phyloP scores from a whole-genome alignment of 495 filamentous ascomycete genomes.

The Bryoglossum gracile region DNA sequence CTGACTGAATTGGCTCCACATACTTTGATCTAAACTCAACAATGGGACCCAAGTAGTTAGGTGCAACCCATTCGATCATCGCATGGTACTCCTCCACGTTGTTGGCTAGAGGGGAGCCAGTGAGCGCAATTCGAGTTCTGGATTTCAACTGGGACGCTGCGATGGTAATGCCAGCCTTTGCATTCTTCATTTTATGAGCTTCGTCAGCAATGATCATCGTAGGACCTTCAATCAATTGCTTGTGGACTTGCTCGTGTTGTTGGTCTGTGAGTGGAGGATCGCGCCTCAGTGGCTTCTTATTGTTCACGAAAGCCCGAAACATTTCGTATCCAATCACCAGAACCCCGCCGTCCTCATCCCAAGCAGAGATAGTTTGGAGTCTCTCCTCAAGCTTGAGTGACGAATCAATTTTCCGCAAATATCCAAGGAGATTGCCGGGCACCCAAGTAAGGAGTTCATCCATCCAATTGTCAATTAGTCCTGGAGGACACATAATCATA shows the following conservation, averaged over 20 bases:
- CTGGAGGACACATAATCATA: slow-evolving; percentile 68
- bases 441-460: slow-evolving; percentile 71
- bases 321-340: slow-evolving; percentile 67
- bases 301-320: slow-evolving; percentile 39
- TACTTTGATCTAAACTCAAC: slow-evolving; percentile 62
- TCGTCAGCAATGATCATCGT: slow-evolving; percentile 84
- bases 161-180: slow-evolving; percentile 38
- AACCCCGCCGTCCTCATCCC: slow-evolving; percentile 62
- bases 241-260: slow-evolving; percentile 32
- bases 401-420: slow-evolving; percentile 41
- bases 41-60: slow-evolving; percentile 56
- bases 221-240: slow-evolving; percentile 50
- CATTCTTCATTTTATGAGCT: slow-evolving; percentile 73
- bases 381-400: slow-evolving; percentile 28
- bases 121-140: slow-evolving; percentile 72
- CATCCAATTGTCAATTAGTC: slow-evolving; percentile 73
- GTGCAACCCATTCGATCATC: slow-evolving; percentile 85
- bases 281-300: slow-evolving; percentile 20
- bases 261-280: slow-evolving; percentile 26
- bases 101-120: slow-evolving; percentile 81
- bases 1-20: slow-evolving; percentile 62
- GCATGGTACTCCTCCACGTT: slow-evolving; percentile 74
- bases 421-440: slow-evolving; percentile 44
- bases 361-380: slow-evolving; percentile 39
- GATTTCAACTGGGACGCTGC: slow-evolving; percentile 53